phyloP scores from a whole-genome alignment of 345 rosid species.

The Salix viminalis region DNA sequence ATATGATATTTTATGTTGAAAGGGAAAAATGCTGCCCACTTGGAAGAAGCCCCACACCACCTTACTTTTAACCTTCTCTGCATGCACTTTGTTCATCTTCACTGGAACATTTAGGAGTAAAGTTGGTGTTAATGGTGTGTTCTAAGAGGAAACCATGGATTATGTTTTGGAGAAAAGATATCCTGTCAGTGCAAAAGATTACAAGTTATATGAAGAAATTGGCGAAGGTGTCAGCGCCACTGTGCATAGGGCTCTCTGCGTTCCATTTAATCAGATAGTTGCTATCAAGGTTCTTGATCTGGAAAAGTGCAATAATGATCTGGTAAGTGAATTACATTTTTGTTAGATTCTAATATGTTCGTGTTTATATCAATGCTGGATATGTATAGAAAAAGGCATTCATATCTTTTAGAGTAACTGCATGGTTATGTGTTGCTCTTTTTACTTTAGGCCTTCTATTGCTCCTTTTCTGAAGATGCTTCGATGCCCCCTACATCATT shows the following conservation, averaged over 20 bases:
- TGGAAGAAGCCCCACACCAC: slow-evolving; percentile 61
- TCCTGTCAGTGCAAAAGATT: slow-evolving; percentile 72
- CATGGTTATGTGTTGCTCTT: background rate
- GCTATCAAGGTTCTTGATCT: slow-evolving; percentile 96
- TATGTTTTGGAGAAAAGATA: slow-evolving; percentile 53
- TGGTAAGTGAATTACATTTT: slow-evolving; percentile 43
- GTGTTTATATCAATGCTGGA: slow-evolving; percentile 2
- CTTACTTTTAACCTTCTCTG: slow-evolving; percentile 24
- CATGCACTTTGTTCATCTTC: slow-evolving; percentile 26
- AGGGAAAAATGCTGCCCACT: slow-evolving; percentile 50
- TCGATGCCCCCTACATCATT: background rate
- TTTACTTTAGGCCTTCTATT: no score
- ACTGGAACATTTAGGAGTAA: slow-evolving; percentile 26
- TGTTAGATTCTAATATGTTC: slow-evolving; percentile 1
- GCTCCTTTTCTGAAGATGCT: background rate
- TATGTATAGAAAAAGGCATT: background rate
- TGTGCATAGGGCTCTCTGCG: slow-evolving; percentile 84
- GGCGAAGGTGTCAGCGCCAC: slow-evolving; percentile 98
- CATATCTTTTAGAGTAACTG: background rate
- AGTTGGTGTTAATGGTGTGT: slow-evolving; percentile 38
- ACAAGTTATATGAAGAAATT: slow-evolving; percentile 81
- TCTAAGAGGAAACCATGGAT: slow-evolving; percentile 52
- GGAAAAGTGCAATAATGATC: slow-evolving; percentile 92
- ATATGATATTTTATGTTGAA: slow-evolving; percentile 22
- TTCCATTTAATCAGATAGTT: slow-evolving; percentile 78